Conservation (phyloP, 306 rosid species). For the Citrullus colocynthis region DNA sequence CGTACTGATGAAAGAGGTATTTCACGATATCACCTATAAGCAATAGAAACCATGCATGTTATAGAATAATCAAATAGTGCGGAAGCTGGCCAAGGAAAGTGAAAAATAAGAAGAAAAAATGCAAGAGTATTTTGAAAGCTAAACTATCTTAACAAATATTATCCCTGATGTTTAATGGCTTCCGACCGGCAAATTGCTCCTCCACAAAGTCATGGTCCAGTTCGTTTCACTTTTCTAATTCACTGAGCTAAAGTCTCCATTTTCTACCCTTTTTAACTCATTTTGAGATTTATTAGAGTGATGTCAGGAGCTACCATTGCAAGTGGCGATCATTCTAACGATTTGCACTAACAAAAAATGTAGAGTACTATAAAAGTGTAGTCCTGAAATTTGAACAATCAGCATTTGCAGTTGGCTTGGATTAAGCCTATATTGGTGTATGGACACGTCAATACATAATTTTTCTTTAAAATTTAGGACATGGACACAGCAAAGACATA, state of each 20-base stretch:
- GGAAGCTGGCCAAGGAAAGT: neutral
- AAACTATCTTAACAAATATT: neutral
- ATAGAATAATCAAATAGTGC: neutral
- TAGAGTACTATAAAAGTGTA: neutral
- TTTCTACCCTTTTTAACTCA: neutral
- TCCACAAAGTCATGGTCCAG: neutral
- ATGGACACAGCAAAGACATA: too few relatives aligned
- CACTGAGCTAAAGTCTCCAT: neutral
- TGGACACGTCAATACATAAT: neutral
- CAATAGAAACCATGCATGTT: constrained; percentile 12
- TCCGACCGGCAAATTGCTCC: neutral
- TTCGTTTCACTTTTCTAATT: neutral
- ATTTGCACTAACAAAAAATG: neutral
- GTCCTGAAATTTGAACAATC: neutral
- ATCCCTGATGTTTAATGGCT: neutral
- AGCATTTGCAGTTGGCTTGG: neutral
- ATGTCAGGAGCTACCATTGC: neutral
- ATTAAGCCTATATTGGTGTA: neutral
- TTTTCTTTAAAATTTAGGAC: too few relatives aligned
- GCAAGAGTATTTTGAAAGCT: neutral
- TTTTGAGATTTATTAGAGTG: neutral
- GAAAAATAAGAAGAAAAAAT: neutral
- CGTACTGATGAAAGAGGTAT: constrained; percentile 65
- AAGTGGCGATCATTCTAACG: neutral
- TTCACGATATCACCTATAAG: constrained; percentile 71